Percentiles rank a stretch among this genome's conserved stretches.
Evolutionary conservation across 352 stramenopile species (phyloP).

Genomic region (Pelagophyceae sp.): DNA sequence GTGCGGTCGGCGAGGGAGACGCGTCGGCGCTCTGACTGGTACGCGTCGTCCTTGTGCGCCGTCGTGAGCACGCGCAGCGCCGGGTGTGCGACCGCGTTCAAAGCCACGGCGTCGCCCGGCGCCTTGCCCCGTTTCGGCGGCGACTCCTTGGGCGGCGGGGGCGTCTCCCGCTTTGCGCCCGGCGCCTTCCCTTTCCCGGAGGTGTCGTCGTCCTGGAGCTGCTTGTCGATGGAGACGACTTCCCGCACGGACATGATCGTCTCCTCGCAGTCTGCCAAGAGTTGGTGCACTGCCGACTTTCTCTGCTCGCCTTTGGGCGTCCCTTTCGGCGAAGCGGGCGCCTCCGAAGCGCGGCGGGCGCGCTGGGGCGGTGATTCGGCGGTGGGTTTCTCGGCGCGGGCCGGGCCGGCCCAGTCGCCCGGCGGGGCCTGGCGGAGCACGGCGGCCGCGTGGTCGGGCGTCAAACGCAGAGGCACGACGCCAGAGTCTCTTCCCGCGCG

Average conservation of each 20-base stretch:
- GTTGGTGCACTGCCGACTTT: neutral
- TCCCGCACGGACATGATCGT: conserved; percentile 13
- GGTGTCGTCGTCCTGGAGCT: neutral
- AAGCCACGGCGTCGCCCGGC: too few species aligned
- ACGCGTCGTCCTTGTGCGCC: neutral
- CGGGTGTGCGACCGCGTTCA: neutral
- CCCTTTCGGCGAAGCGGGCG: neutral
- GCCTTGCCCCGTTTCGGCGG: too few species aligned
- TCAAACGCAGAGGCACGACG: neutral
- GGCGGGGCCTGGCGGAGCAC: neutral
- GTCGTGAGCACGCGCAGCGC: neutral
- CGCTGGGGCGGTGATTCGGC: too few species aligned
- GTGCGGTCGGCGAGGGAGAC: neutral
- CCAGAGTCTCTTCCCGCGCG: neutral
- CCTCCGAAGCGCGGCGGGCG: too few species aligned
- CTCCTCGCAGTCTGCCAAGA: neutral
- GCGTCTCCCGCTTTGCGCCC: neutral
- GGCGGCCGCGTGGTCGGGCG: neutral
- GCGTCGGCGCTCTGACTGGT: neutral
- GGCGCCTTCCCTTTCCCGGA: neutral
- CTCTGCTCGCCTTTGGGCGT: neutral
- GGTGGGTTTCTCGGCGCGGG: too few species aligned
- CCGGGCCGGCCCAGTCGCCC: neutral
- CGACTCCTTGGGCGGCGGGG: neutral
- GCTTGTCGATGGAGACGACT: neutral